These are phyloP conservation scores for Cyberlindnera japonica DNA, from an alignment of 805 yeast genomes.

Conservation along the genomic window DNA sequence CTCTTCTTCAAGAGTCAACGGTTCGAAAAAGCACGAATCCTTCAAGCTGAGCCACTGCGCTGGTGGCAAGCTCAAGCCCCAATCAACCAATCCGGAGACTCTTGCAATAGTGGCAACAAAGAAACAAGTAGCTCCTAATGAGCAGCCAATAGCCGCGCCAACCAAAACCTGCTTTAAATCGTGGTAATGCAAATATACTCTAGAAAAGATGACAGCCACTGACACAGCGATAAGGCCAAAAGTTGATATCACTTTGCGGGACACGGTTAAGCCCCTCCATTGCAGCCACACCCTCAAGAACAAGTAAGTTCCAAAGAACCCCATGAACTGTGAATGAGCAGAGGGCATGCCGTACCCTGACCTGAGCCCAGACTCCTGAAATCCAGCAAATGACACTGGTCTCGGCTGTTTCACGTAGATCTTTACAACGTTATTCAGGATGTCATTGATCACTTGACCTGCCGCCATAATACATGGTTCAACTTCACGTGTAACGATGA, in stretches of 20 bases:
- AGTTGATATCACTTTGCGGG: constrained; percentile 31
- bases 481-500: constrained; percentile 74
- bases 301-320: constrained; percentile 65
- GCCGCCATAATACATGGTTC: constrained; percentile 80
- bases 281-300: constrained; percentile 40
- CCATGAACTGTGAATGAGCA: constrained; percentile 96
- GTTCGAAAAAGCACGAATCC: constrained; percentile 53
- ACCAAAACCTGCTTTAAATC: constrained; percentile 65
- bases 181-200: constrained; percentile 81
- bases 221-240: constrained; percentile 28
- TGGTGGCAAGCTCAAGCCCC: constrained; percentile 59
- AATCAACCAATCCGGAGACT: constrained; percentile 62
- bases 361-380: constrained; percentile 38
- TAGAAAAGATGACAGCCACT: constrained; percentile 54
- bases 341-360: constrained; percentile 94
- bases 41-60: constrained; percentile 50
- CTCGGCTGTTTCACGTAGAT: constrained; percentile 63
- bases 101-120: constrained; percentile 49
- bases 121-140: constrained; percentile 58
- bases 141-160: constrained; percentile 63
- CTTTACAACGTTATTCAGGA: constrained; percentile 66
- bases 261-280: constrained; percentile 36
- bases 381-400: constrained; percentile 46
- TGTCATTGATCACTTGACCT: constrained; percentile 81
- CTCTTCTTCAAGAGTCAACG: constrained; percentile 46